These are phyloP conservation scores for Blastobotrys robertii DNA, from an alignment of 805 yeast species.

Conservation along the genomic window DNA sequence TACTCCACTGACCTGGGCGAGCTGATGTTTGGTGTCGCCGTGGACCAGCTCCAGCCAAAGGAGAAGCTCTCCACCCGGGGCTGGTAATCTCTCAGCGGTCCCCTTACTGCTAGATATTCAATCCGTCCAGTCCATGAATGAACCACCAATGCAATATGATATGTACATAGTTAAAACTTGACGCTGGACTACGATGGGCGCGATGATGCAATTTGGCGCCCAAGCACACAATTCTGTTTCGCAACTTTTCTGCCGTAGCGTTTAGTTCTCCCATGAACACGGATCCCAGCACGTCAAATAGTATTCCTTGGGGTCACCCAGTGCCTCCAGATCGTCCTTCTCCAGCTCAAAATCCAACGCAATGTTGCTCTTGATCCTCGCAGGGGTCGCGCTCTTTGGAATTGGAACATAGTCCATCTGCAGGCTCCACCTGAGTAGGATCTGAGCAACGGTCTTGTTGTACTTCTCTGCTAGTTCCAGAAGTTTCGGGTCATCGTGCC, in stretches of 20 bases:
- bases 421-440: slow-evolving; percentile 41
- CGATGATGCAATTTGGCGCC: too few species aligned
- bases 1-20: slow-evolving; percentile 64
- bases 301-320: slow-evolving; percentile 10
- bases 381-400: slow-evolving; percentile 56
- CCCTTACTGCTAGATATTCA: too few species aligned
- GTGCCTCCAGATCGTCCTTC: slow-evolving; percentile 20
- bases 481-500: slow-evolving; percentile 27
- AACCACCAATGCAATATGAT: too few species aligned
- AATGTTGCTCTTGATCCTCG: slow-evolving; percentile 48
- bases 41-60: slow-evolving; percentile 33
- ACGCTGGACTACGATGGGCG: too few species aligned
- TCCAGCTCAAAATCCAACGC: slow-evolving; percentile 38
- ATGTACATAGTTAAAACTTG: too few species aligned
- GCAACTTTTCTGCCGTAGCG: too few species aligned
- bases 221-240: too few species aligned
- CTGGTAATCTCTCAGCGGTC: too few species aligned
- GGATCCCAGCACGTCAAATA: slow-evolving; percentile 15
- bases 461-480: slow-evolving; percentile 32
- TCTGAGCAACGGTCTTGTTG: slow-evolving; percentile 35
- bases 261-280: too few species aligned
- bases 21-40: slow-evolving; percentile 64
- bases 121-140: too few species aligned
- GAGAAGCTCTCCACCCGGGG: slow-evolving; percentile 4
- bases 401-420: slow-evolving; percentile 51